Percentiles rank a stretch among this genome's conserved stretches.
Conservation (phyloP, 768 basidiomycete species). For the Lactarius deliciosus region DNA sequence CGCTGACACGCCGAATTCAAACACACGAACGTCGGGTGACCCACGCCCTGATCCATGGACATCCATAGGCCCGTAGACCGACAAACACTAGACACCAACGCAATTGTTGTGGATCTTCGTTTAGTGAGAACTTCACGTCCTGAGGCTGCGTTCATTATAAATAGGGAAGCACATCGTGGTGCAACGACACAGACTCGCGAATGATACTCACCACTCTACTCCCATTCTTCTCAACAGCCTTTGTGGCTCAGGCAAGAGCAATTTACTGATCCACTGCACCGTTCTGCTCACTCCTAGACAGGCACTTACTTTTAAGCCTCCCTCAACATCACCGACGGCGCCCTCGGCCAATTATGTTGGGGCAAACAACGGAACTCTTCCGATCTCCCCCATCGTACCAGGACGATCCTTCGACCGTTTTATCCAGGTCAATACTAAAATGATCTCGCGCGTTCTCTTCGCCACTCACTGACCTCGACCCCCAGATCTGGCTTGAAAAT, state of each 20-base stretch:
- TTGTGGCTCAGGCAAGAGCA: neutral
- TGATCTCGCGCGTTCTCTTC: neutral
- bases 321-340: constrained; percentile 9
- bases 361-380: constrained; percentile 13
- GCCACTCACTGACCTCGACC: neutral
- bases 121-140: too few relatives aligned
- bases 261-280: too few relatives aligned
- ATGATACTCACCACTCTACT: neutral
- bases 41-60: too few relatives aligned
- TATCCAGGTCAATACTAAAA: constrained; percentile 9
- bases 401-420: constrained; percentile 15
- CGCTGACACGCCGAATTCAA: too few relatives aligned
- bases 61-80: too few relatives aligned
- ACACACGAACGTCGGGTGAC: too few relatives aligned
- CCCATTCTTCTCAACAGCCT: neutral
- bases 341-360: constrained; percentile 18
- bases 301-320: constrained; percentile 4
- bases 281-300: neutral
- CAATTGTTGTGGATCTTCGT: too few relatives aligned
- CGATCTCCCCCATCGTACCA: neutral
- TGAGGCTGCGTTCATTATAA: neutral
- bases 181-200: neutral
- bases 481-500: constrained; percentile 15
- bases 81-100: too few relatives aligned
- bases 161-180: neutral